Percentiles rank a stretch among this genome's conserved stretches.
Evolutionary conservation across 129 eudicot species (phyloP).

Genomic region (Tagetes patula): DNA sequence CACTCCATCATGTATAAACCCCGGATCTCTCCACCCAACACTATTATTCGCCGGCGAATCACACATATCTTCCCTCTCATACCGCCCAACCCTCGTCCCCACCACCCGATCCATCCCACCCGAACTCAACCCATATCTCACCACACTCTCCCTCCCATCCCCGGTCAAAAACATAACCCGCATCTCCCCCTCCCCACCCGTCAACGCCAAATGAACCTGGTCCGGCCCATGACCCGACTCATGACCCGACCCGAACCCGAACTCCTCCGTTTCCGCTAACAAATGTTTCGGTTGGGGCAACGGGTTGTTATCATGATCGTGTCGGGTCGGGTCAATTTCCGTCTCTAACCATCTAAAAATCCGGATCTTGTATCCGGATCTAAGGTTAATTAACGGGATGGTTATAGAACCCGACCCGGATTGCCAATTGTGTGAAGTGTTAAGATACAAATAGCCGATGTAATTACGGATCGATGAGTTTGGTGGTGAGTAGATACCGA

Average conservation of each 20-base stretch:
- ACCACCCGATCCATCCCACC: constrained; percentile 45
- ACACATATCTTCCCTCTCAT: constrained; percentile 94
- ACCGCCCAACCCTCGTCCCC: constrained; percentile 51
- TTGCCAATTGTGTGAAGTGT: constrained; percentile 60
- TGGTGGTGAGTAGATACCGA: constrained; percentile 88
- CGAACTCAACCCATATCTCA: constrained; percentile 59
- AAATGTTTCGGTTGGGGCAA: constrained; percentile 70
- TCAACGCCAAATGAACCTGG: constrained; percentile 78
- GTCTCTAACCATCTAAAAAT: constrained; percentile 72
- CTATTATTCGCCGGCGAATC: constrained; percentile 81
- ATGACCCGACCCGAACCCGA: constrained; percentile 51
- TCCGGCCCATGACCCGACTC: constrained; percentile 77
- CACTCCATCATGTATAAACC: constrained; percentile 78
- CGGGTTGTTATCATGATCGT: constrained; percentile 79
- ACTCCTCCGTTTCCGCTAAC: constrained; percentile 50
- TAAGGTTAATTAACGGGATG: constrained; percentile 60
- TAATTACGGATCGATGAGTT: constrained; percentile 52
- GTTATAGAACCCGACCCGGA: constrained; percentile 81
- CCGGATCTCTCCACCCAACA: constrained; percentile 98
- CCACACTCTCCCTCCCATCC: constrained; percentile 62
- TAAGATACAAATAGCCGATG: constrained; percentile 85
- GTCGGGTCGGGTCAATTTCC: constrained; percentile 57
- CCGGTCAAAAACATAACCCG: constrained; percentile 83
- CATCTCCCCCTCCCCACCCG: constrained; percentile 73
- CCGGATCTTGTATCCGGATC: constrained; percentile 77